These are phyloP conservation scores for Gigaspora rosea DNA, from an alignment of 192 early-diverging fungal genomes.

Conservation along the genomic window DNA sequence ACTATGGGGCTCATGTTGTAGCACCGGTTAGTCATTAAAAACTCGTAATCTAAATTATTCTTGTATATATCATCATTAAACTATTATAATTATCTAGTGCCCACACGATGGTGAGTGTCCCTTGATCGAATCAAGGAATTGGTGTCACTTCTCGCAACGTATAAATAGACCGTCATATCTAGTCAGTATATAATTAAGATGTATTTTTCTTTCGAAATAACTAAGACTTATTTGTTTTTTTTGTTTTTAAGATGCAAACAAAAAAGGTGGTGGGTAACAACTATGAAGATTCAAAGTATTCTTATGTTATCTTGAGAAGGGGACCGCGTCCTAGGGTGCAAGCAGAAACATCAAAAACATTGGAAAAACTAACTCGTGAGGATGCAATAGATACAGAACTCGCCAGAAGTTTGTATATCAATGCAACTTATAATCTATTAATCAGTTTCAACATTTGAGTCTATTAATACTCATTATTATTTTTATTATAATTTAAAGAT, in stretches of 20 bases:
- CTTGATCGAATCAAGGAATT: constrained; percentile 57
- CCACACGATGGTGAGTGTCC: constrained; percentile 78
- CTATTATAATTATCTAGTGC: constrained; percentile 45
- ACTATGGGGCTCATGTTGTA: constrained; percentile 62
- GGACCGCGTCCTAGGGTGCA: constrained; percentile 50
- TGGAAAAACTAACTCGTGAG: background rate
- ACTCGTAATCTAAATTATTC: background rate
- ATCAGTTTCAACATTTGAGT: background rate
- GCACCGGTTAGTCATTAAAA: constrained; percentile 59
- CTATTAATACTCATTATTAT: background rate
- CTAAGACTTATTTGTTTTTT: background rate
- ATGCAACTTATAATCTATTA: background rate
- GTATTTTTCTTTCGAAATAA: background rate
- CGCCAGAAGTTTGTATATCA: background rate
- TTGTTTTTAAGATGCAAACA: constrained; percentile 53
- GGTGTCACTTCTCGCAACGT: constrained; percentile 86
- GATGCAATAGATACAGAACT: background rate
- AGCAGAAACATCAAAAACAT: background rate
- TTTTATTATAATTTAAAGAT: constrained; percentile 16
- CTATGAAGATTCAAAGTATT: constrained; percentile 74
- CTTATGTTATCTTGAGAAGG: constrained; percentile 75
- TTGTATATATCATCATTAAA: constrained; percentile 10
- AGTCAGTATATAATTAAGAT: constrained; percentile 32
- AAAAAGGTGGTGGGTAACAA: constrained; percentile 65
- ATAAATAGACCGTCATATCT: constrained; percentile 65